Evolutionary conservation across 768 basidiomycete species (phyloP), one percentile per base, ranked within the genome.

Genomic region (Rhizopogon roseolus): DNA sequence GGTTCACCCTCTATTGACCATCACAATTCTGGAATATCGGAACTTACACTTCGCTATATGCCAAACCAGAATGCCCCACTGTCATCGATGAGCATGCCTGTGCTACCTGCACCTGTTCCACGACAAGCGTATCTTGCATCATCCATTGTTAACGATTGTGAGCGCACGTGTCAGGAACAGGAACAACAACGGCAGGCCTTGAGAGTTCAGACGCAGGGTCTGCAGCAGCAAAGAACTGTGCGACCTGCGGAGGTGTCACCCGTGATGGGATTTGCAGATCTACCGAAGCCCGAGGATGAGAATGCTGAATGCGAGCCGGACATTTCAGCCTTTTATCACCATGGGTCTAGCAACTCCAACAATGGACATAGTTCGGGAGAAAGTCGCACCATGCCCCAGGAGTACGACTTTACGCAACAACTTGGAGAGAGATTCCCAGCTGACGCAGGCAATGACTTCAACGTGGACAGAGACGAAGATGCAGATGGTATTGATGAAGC

Each of bases 91-190:
- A 28, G 38, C 9, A 40, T 55, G 10, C 65, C 68, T 2, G 55
- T 59, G 19, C 41, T 71, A 19, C 63, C 68, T 25, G 68, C 68
- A 41, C 68, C 68, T 53, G 62, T 69, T 53, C 69, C 68, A 19
- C 64, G 68, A 48, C 68, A 69, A 60, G 52, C 64, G 0, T 69
- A 69, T 56, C 66, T 64, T 59, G 67, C 52, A 25, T 38, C 65
- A 3, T 71, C 67, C 37, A 53, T 69, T 9, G 58, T 69, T 60
- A 59, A 55, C 58, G 62, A 59, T 57, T 69, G 68, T 59, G 67
- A 69, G 54, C 67, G 68, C 66, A 71, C 68, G 64, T 69, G 69
- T 52, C 67, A 69, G 69, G 67, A 71, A 67, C 68, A 69, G 65
- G 69, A 69, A 71, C 69, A 60, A 9, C 65, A 46, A 34, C 56